phyloP scores from a whole-genome alignment of 768 basidiomycete species.

The Cytidiella melzeri region DNA sequence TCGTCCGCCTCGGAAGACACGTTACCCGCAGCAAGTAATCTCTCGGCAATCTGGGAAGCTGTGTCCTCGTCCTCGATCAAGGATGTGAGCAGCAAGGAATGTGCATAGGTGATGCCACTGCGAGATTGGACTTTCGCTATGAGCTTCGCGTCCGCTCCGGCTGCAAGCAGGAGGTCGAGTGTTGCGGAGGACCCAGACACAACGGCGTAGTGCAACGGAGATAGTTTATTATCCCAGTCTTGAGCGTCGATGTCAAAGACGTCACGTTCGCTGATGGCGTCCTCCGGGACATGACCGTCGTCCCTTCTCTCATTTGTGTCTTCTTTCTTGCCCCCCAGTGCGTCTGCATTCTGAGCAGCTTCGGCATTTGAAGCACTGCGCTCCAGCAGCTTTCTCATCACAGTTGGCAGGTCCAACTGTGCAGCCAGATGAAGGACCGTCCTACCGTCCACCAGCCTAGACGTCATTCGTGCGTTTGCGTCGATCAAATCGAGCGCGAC shows the following conservation, averaged over 20 bases:
- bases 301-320: constrained; percentile 20
- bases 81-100: constrained; percentile 26
- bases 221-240: constrained; percentile 57
- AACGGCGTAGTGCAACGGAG: constrained; percentile 46
- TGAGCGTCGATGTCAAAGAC: constrained; percentile 46
- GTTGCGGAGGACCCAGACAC: constrained; percentile 38
- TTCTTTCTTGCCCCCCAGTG: constrained; percentile 17
- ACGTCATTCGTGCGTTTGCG: constrained; percentile 48
- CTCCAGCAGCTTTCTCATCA: constrained; percentile 47
- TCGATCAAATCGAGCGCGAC: constrained; percentile 48
- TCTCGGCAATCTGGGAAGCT: constrained; percentile 22
- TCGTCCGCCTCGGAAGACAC: constrained; percentile 25
- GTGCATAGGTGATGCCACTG: constrained; percentile 3
- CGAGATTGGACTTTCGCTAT: constrained; percentile 6
- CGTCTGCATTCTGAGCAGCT: constrained; percentile 7
- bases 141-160: constrained; percentile 36
- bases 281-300: constrained; percentile 39
- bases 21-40: constrained; percentile 24
- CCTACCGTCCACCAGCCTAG: constrained; percentile 51
- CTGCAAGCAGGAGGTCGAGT: constrained; percentile 40
- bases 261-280: constrained; percentile 43
- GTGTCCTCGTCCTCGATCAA: constrained; percentile 18
- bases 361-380: constrained; percentile 33
- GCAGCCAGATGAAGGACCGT: constrained; percentile 52
- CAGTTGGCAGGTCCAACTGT: constrained; percentile 34